These are phyloP conservation scores for Trametes cubensis DNA, from an alignment of 768 basidiomycete genomes.

Conservation along the genomic window DNA sequence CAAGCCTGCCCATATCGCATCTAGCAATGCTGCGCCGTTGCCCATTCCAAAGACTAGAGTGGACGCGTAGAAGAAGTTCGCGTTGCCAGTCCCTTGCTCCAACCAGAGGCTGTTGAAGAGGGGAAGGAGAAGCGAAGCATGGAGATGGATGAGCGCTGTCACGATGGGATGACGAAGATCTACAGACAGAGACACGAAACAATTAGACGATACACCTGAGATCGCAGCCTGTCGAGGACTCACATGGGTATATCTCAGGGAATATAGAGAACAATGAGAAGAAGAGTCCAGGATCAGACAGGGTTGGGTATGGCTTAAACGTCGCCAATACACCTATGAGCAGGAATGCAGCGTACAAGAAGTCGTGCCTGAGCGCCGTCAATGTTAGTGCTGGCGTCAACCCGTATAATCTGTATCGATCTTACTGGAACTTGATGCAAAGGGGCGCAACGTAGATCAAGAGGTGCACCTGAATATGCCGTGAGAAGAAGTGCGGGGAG, in stretches of 20 bases:
- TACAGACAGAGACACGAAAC: slow-evolving; percentile 34
- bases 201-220: too few relatives aligned
- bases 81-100: slow-evolving; percentile 88
- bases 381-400: not conserved
- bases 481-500: not conserved
- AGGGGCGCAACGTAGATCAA: slow-evolving; percentile 81
- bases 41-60: slow-evolving; percentile 92
- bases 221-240: slow-evolving; percentile 36
- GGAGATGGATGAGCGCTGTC: slow-evolving; percentile 78
- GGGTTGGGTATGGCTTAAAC: slow-evolving; percentile 91
- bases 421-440: slow-evolving; percentile 86
- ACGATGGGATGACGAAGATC: slow-evolving; percentile 87
- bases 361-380: slow-evolving; percentile 65
- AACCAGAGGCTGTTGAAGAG: slow-evolving; percentile 94
- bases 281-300: slow-evolving; percentile 89
- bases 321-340: slow-evolving; percentile 75
- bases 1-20: slow-evolving; percentile 83
- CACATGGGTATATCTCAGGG: slow-evolving; percentile 83
- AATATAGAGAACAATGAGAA: slow-evolving; percentile 79
- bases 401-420: not conserved
- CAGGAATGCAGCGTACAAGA: slow-evolving; percentile 77
- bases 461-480: slow-evolving; percentile 66
- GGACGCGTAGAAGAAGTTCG: slow-evolving; percentile 97
- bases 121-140: slow-evolving; percentile 84
- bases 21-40: slow-evolving; percentile 81